Base-by-base conservation (phyloP, 2,329 filamentous ascomycete species). In the Phyllosticta citriasiana region DNA sequence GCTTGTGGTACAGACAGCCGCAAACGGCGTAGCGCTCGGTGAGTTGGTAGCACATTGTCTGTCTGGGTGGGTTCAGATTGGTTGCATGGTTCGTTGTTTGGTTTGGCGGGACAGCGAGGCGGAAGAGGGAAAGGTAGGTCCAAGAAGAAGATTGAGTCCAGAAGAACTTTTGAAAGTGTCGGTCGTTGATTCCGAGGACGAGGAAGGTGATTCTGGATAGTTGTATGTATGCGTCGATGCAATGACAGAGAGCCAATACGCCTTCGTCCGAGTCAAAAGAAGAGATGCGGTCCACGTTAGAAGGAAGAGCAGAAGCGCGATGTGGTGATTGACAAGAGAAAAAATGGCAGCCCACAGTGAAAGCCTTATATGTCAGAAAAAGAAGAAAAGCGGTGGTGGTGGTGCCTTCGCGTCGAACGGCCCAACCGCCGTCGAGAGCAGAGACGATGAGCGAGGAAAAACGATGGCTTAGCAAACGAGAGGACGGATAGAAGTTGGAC, bases 1-100 rank as follows among this genome's bases (percentile, higher is more conserved):
- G 92, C 70, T 87, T 82, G 79, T 93, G 90, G 80, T 96, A 95
- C 67, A 93, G 81, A 76, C 91, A 96, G 65, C 86, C 84, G 81
- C 91, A 96, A 61, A 88, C 89, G 60, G 91, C 86, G 79, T 91
- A 96, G 63, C 89, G 82, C 75, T 96, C 91, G 68, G 93, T 80
- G 64, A 96, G 77, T 77, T 92, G 89, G 71, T 90, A 92, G 71
- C 91, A 96, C 91, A 96, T 96, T 64, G 3, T 47, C 7, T 61
- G 53, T 5, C 22, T 40, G 54, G 2, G 5, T 14, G 22, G 30
- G 1, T 30, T 6, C 27, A 4, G 6, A 8, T 30, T 6, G 27
- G 4, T 30, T 30, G 27, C n/a, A n/a, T n/a, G n/a, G n/a, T n/a
- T n/a, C n/a, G 27, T 30, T 8, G 6, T 30, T 7, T 30, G 27